These are phyloP conservation scores for Xylaria longipes DNA, from an alignment of 495 filamentous ascomycete genomes.

Conservation along the genomic window DNA sequence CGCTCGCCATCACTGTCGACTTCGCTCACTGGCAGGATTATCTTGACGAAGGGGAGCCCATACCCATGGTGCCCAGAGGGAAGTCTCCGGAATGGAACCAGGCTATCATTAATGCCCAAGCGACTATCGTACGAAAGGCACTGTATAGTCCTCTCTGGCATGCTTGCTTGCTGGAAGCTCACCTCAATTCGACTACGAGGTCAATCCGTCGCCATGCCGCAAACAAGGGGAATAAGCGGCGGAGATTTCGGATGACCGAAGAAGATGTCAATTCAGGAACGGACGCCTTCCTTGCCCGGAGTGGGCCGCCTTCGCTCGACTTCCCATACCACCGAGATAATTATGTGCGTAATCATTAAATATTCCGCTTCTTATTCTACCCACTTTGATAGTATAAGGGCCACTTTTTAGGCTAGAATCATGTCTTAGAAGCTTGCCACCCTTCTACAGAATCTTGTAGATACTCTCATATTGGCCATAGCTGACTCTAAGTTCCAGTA, in stretches of 20 bases:
- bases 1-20: conserved; percentile 57
- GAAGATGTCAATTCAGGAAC: conserved; percentile 51
- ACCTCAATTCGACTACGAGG: conserved; percentile 55
- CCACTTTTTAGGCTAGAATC: background rate
- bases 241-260: conserved; percentile 55
- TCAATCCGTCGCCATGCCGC: conserved; percentile 56
- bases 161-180: conserved; percentile 55
- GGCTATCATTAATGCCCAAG: conserved; percentile 46
- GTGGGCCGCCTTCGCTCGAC: conserved; percentile 55
- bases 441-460: background rate
- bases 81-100: conserved; percentile 53
- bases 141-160: conserved; percentile 54
- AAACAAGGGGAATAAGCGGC: conserved; percentile 53
- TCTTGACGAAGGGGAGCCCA: conserved; percentile 56
- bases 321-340: conserved; percentile 59
- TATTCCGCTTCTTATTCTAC: background rate
- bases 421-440: background rate
- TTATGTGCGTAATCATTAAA: conserved; percentile 40
- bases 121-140: conserved; percentile 47
- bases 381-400: background rate
- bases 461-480: background rate
- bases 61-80: conserved; percentile 57
- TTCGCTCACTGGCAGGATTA: conserved; percentile 61
- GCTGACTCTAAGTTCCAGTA: conserved; percentile 36
- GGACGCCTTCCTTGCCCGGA: conserved; percentile 54